phyloP scores from a whole-genome alignment of 345 rosid genomes.

The Arabidopsis thaliana region DNA sequence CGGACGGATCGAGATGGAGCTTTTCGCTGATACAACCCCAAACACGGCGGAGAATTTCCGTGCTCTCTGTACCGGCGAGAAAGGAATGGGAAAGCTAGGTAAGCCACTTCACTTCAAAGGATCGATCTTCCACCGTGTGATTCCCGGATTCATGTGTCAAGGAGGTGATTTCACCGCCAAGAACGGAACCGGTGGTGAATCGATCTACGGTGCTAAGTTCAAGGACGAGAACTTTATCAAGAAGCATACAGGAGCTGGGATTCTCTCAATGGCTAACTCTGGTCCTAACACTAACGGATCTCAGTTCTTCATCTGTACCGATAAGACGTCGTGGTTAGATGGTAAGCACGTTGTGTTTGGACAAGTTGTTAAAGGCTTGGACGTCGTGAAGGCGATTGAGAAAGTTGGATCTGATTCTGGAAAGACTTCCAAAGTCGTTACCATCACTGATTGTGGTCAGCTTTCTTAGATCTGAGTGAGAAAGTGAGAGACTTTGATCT shows the following conservation, averaged over 20 bases:
- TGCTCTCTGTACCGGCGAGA: conserved; percentile 71
- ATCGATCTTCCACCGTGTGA: conserved; percentile 65
- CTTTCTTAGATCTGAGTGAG: conserved; percentile 42
- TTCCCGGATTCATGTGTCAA: conserved; percentile 74
- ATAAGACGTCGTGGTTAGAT: conserved; percentile 56
- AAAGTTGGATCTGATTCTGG: conserved; percentile 60
- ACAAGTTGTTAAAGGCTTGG: conserved; percentile 57
- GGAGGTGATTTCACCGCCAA: conserved; percentile 71
- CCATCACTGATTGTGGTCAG: conserved; percentile 53
- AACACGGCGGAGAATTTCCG: conserved; percentile 67
- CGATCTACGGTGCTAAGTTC: conserved; percentile 64
- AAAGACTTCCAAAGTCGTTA: conserved; percentile 47
- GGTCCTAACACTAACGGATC: conserved; percentile 67
- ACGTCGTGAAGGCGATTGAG: conserved; percentile 54
- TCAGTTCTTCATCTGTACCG: conserved; percentile 66
- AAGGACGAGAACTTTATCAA: conserved; percentile 60
- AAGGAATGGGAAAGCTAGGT: conserved; percentile 50
- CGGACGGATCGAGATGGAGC: conserved; percentile 63
- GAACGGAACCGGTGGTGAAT: conserved; percentile 71
- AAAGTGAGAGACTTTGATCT: background rate
- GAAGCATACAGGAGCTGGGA: conserved; percentile 66
- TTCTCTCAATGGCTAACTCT: conserved; percentile 69
- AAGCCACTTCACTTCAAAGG: conserved; percentile 74
- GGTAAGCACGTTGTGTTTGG: conserved; percentile 78
- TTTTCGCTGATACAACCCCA: conserved; percentile 50